Evolutionary conservation across 208 protist species (phyloP).

Genomic region (Leishmania guyanensis): DNA sequence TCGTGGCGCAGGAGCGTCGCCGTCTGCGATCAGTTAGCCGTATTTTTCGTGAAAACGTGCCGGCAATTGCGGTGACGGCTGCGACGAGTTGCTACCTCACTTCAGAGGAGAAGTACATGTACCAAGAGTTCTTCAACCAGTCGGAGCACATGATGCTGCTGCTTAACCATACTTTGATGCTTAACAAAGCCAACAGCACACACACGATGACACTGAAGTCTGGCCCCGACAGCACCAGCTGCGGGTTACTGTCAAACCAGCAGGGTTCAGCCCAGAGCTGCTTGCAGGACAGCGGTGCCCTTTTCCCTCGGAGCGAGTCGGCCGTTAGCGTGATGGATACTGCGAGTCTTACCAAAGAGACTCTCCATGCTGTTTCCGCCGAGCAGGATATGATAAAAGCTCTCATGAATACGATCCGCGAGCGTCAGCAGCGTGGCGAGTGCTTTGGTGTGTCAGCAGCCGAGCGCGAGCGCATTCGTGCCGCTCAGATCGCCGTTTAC

Average conservation of each 20-base stretch:
- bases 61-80: conserved; percentile 49
- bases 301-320: conserved; percentile 9
- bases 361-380: conserved; percentile 44
- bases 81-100: conserved; percentile 76
- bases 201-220: not conserved
- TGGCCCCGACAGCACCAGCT: not conserved
- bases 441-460: conserved; percentile 45
- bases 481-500: conserved; percentile 73
- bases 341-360: conserved; percentile 31
- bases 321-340: conserved; percentile 34
- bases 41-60: conserved; percentile 64
- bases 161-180: conserved; percentile 58
- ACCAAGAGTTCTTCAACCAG: conserved; percentile 87
- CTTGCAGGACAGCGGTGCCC: conserved; percentile 12
- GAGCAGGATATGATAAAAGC: conserved; percentile 66
- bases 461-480: conserved; percentile 50
- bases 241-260: conserved; percentile 12
- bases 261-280: not conserved
- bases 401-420: conserved; percentile 62
- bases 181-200: conserved; percentile 34
- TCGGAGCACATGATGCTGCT: conserved; percentile 76
- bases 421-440: conserved; percentile 48
- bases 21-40: conserved; percentile 72
- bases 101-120: conserved; percentile 83
- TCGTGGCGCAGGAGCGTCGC: conserved; percentile 71